These are phyloP conservation scores for Fusarium hainanense DNA, from an alignment of 2,329 filamentous ascomycete genomes.

Conservation along the genomic window DNA sequence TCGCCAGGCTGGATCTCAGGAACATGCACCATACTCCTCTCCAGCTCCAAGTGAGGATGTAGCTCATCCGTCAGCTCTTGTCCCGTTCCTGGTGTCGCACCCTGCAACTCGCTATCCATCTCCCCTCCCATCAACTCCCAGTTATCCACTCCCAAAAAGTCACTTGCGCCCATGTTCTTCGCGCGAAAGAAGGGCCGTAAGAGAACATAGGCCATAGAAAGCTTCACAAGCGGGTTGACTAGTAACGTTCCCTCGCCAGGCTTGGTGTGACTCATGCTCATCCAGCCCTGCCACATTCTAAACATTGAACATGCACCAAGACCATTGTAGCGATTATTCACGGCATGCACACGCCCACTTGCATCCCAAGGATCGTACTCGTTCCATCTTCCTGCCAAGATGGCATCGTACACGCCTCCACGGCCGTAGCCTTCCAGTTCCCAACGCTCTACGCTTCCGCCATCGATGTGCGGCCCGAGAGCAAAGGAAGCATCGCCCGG, in stretches of 20 bases:
- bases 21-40: conserved; percentile 75
- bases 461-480: conserved; percentile 78
- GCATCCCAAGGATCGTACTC: conserved; percentile 85
- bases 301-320: conserved; percentile 86
- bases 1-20: conserved; percentile 78
- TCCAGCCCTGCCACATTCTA: conserved; percentile 90
- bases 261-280: conserved; percentile 78
- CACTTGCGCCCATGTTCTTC: conserved; percentile 43
- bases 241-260: conserved; percentile 83
- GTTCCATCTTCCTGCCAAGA: conserved; percentile 83
- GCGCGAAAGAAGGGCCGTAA: conserved; percentile 85
- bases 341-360: conserved; percentile 72
- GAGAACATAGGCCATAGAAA: conserved; percentile 82
- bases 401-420: conserved; percentile 75
- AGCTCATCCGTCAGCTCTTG: conserved; percentile 76
- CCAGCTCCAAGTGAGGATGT: conserved; percentile 78
- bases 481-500: conserved; percentile 78
- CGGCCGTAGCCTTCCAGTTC: conserved; percentile 74
- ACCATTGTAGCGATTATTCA: conserved; percentile 82
- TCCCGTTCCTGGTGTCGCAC: conserved; percentile 73
- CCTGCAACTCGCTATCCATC: conserved; percentile 73
- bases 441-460: conserved; percentile 81
- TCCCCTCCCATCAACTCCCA: conserved; percentile 66
- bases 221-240: conserved; percentile 80
- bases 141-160: conserved; percentile 64